Conservation (phyloP, 2,329 filamentous ascomycete genomes). For the Aureobasidium subglaciale region DNA sequence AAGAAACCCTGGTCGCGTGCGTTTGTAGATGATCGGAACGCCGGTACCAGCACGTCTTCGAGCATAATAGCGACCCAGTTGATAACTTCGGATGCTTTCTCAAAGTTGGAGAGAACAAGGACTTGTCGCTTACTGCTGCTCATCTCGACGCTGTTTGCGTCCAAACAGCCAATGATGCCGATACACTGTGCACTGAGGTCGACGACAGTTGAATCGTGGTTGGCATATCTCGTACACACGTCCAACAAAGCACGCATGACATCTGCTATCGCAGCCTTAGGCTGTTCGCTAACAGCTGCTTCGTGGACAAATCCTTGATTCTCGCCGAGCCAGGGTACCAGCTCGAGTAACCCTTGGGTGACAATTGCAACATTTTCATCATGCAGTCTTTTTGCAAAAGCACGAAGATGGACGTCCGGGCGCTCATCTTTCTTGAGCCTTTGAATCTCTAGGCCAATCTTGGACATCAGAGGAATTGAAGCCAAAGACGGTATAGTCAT, state of each 20-base stretch:
- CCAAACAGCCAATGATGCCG: constrained; percentile 83
- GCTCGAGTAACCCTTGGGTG: constrained; percentile 69
- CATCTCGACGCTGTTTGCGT: constrained; percentile 81
- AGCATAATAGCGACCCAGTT: constrained; percentile 82
- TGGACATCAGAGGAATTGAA: constrained; percentile 60
- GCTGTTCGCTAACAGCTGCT: constrained; percentile 74
- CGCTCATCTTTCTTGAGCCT: constrained; percentile 60
- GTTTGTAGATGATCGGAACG: constrained; percentile 85
- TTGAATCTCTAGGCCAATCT: constrained; percentile 59
- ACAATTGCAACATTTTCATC: constrained; percentile 86
- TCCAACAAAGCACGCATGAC: constrained; percentile 76
- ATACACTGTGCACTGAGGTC: constrained; percentile 72
- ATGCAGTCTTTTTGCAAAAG: constrained; percentile 65
- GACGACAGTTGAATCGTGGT: constrained; percentile 58
- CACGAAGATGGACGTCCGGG: constrained; percentile 57
- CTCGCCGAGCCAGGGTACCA: constrained; percentile 62
- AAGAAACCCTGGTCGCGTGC: constrained; percentile 83
- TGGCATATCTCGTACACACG: constrained; percentile 73
- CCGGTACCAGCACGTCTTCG: constrained; percentile 79
- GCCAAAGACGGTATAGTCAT: constrained; percentile 71
- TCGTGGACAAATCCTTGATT: constrained; percentile 75
- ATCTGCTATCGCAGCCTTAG: constrained; percentile 63
- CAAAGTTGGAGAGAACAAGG: constrained; percentile 81
- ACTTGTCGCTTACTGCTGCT: constrained; percentile 74
- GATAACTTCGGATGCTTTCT: constrained; percentile 66